Base-by-base conservation (phyloP, 1,284 basidiomycete species). In the Puccinia horiana region DNA sequence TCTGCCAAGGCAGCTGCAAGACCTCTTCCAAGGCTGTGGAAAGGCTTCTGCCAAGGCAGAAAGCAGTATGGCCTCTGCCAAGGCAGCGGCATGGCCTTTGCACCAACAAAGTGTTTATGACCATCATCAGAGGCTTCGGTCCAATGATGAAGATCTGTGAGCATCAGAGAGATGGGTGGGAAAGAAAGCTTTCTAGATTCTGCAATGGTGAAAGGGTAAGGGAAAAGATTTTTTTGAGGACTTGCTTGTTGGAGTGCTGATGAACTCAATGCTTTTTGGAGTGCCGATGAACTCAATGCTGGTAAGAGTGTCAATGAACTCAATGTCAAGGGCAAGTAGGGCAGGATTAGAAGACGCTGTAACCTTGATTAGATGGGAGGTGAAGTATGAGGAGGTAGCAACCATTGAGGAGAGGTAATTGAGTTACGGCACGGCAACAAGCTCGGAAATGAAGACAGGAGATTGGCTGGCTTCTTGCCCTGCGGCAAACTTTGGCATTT, bases 41-140 rank as follows among this genome's bases (percentile, higher is more conserved):
- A n/a, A n/a, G n/a, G n/a, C n/a, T n/a, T n/a, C n/a, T n/a, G n/a
- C n/a, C n/a, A n/a, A n/a, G n/a, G n/a, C n/a, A n/a, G n/a, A n/a
- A n/a, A n/a, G n/a, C n/a, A n/a, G n/a, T n/a, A n/a, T n/a, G n/a
- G n/a, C n/a, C n/a, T n/a, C n/a, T n/a, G n/a, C n/a, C n/a, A n/a
- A n/a, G n/a, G n/a, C n/a, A n/a, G n/a, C n/a, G n/a, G n/a, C n/a
- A n/a, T n/a, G n/a, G n/a, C n/a, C n/a, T n/a, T n/a, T n/a, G 96
- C 98, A 20, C 96, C 96, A 12, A 97, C 96, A 85, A 98, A 95
- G 61, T 84, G 79, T 67, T 75, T 74, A 42, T 81, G 70, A 23
- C 83, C 83, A 52, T 84, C 83, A 29, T 82, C 52, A 20, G 70
- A 75, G 26, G 40, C 40, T 70, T 79, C 70, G 26, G 37, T 47